Conservation (phyloP, 2,329 filamentous ascomycete genomes). For the Amauroascus niger region DNA sequence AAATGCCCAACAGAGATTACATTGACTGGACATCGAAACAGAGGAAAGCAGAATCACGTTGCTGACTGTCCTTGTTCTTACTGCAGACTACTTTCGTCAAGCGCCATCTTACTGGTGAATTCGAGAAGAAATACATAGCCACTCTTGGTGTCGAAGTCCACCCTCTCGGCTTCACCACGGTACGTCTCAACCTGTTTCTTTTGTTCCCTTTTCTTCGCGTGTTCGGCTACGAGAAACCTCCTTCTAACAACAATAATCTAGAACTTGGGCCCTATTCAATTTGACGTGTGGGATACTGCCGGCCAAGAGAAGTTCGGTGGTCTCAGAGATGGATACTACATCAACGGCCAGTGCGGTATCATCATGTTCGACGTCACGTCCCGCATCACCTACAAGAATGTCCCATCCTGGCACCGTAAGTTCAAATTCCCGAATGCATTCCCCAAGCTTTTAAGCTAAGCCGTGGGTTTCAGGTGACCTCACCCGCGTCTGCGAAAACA, state of each 20-base stretch:
- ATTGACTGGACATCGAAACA: neutral
- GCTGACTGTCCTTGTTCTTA: neutral
- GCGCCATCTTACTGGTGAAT: constrained; percentile 98
- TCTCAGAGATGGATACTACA: constrained; percentile 97
- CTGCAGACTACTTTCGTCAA: constrained; percentile 97
- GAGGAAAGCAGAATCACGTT: neutral
- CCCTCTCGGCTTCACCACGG: constrained; percentile 93
- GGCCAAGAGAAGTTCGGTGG: constrained; percentile 99
- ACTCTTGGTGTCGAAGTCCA: constrained; percentile 99
- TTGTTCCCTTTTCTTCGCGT: constrained; percentile 5
- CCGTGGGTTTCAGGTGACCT: constrained; percentile 64
- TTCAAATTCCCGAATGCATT: constrained; percentile 36
- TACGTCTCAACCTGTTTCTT: constrained; percentile 48
- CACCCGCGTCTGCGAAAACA: constrained; percentile 96
- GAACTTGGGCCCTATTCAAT: constrained; percentile 95
- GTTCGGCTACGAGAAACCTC: neutral
- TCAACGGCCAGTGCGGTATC: constrained; percentile 97
- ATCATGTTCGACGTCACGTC: constrained; percentile 99
- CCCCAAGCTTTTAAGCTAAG: constrained; percentile 11
- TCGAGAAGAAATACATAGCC: constrained; percentile 99
- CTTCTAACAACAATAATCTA: constrained; percentile 25
- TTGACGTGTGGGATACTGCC: constrained; percentile 98
- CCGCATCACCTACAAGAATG: constrained; percentile 93
- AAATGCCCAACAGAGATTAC: neutral
- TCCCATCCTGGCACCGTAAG: constrained; percentile 99